These are phyloP conservation scores for Hymenoscyphus fructigenus DNA, from an alignment of 2,329 filamentous ascomycete genomes.

Conservation along the genomic window DNA sequence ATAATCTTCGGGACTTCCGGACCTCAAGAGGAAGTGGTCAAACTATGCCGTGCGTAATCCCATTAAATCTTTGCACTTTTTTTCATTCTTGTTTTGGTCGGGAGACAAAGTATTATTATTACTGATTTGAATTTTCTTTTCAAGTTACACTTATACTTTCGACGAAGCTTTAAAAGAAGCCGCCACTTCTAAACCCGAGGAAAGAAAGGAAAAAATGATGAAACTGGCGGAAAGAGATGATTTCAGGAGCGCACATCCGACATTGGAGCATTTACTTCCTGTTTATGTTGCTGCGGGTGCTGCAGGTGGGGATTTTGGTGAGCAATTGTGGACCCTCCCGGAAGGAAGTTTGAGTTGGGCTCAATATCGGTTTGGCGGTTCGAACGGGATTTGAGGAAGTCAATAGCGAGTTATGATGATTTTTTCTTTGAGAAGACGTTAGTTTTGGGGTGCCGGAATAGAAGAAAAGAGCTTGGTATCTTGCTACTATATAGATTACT, in stretches of 20 bases:
- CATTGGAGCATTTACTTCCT: conserved; percentile 60
- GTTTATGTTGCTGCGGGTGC: conserved; percentile 57
- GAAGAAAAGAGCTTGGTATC: too few species aligned
- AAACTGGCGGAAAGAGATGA: conserved; percentile 48
- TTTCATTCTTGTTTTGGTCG: too few species aligned
- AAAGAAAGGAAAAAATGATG: conserved; percentile 39
- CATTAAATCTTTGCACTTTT: too few species aligned
- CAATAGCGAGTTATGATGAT: too few species aligned
- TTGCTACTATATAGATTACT: too few species aligned
- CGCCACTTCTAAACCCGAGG: conserved; percentile 19
- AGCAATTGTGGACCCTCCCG: conserved; percentile 45
- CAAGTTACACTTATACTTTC: conserved; percentile 45
- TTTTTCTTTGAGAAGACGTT: too few species aligned
- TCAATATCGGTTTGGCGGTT: conserved; percentile 47
- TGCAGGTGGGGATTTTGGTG: conserved; percentile 48
- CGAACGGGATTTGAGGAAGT: too few species aligned
- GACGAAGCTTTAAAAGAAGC: conserved; percentile 59
- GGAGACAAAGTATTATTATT: too few species aligned
- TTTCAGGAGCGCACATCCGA: conserved; percentile 60
- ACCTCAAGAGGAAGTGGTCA: conserved; percentile 46
- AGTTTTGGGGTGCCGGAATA: too few species aligned
- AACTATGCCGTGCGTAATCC: conserved; percentile 57
- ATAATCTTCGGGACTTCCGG: conserved; percentile 60
- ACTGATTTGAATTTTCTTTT: conserved; percentile 12
- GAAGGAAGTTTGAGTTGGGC: conserved; percentile 56